phyloP scores from a whole-genome alignment of 495 filamentous ascomycete species.

The Aspergillus mulundensis region DNA sequence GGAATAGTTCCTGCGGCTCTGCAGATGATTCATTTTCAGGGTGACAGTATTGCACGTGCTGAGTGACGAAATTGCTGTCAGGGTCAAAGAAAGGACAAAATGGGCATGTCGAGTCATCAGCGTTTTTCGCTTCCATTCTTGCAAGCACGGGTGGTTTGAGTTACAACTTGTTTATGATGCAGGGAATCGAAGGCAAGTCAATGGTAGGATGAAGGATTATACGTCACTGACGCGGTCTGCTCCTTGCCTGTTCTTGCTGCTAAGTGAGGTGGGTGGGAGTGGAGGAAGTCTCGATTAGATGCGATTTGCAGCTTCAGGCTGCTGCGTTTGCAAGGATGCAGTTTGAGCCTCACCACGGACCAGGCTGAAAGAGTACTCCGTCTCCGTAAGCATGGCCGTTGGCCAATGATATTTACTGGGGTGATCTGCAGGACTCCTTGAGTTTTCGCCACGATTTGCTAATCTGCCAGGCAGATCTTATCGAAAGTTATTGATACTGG shows the following conservation, averaged over 20 bases:
- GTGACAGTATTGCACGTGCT: conserved; percentile 55
- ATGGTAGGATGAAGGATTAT: too few relatives aligned
- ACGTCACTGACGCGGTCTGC: too few relatives aligned
- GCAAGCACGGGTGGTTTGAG: background rate
- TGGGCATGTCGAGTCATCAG: conserved; percentile 37
- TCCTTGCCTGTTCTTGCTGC: too few relatives aligned
- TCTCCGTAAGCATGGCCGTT: background rate
- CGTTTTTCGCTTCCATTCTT: conserved; percentile 21
- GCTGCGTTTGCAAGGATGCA: background rate
- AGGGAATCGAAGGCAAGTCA: too few relatives aligned
- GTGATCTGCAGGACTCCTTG: background rate
- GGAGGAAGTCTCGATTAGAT: background rate
- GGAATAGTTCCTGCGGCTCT: conserved; percentile 9
- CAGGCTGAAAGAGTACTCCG: conserved; percentile 1
- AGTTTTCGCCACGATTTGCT: background rate
- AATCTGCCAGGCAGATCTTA: background rate
- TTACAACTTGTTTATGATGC: too few relatives aligned
- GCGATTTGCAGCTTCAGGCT: background rate
- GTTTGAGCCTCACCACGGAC: background rate
- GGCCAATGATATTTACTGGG: background rate
- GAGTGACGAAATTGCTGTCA: conserved; percentile 44
- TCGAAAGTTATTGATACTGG: too few relatives aligned
- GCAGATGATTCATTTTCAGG: conserved; percentile 40
- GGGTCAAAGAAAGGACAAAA: conserved; percentile 52
- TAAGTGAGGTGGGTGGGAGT: too few relatives aligned